phyloP scores from a whole-genome alignment of 2,329 filamentous ascomycete species.

The Ophiostoma tasmaniense region DNA sequence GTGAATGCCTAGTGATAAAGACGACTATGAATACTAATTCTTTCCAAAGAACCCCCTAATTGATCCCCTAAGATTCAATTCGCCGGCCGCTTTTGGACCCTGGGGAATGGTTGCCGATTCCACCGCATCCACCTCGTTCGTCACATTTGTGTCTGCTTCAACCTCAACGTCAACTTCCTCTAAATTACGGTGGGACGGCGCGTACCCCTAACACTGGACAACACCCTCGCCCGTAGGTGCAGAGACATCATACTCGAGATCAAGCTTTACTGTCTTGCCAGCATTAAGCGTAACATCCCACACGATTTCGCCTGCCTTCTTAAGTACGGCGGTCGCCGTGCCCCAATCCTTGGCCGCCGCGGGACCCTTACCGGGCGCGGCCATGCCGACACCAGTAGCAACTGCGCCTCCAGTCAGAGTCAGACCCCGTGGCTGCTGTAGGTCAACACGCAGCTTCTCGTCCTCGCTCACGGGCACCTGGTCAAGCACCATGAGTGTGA shows the following conservation, averaged over 20 bases:
- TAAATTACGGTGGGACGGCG: background rate
- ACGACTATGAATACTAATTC: background rate
- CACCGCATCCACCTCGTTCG: background rate
- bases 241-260: conserved; percentile 53
- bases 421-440: conserved; percentile 43
- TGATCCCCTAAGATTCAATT: background rate
- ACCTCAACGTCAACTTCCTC: background rate
- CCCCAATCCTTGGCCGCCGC: conserved; percentile 41
- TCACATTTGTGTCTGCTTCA: background rate
- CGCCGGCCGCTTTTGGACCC: background rate
- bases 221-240: conserved; percentile 42
- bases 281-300: conserved; percentile 53
- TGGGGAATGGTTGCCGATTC: background rate
- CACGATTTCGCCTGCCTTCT: conserved; percentile 48
- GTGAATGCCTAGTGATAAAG: background rate
- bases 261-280: conserved; percentile 47
- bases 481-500: conserved; percentile 46
- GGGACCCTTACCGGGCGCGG: conserved; percentile 23
- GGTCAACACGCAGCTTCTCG: conserved; percentile 44
- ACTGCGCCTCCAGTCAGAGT: conserved; percentile 32
- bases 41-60: background rate
- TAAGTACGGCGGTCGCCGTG: conserved; percentile 42
- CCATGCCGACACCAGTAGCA: conserved; percentile 14
- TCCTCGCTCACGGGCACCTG: conserved; percentile 56
- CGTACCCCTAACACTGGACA: conserved; percentile 19